Percentiles rank a stretch among this genome's conserved stretches.
Conservation (phyloP, 2,329 filamentous ascomycete genomes). For the Colletotrichum sp. region DNA sequence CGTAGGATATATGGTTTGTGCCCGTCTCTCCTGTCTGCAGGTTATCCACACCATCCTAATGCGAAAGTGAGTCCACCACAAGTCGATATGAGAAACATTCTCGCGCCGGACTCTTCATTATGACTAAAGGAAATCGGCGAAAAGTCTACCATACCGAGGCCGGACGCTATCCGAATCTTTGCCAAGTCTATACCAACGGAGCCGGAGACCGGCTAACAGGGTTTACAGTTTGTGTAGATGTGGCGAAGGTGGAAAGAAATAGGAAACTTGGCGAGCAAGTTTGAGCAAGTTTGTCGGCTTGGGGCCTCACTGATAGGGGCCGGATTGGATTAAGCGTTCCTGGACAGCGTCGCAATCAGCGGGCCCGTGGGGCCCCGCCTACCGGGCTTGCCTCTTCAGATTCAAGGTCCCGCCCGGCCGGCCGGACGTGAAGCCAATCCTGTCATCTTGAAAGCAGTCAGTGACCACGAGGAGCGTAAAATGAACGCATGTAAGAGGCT, state of each 20-base stretch:
- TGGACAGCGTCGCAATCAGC: slow-evolving; percentile 27
- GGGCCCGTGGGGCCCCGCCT: slow-evolving; percentile 30
- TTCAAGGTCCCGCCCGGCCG: neutral
- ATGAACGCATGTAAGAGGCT: neutral
- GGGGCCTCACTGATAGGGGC: neutral
- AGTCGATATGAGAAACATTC: neutral
- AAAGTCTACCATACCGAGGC: neutral
- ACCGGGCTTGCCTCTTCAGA: neutral
- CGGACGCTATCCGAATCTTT: neutral
- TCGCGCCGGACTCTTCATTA: neutral
- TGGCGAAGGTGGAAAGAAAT: neutral
- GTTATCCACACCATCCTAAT: neutral
- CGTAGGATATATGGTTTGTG: neutral
- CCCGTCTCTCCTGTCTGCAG: neutral
- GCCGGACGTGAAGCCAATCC: neutral
- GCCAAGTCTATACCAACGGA: neutral
- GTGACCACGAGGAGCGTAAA: neutral
- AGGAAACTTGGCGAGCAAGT: neutral
- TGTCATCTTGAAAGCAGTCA: neutral
- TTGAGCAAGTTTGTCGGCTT: neutral
- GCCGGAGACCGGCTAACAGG: neutral
- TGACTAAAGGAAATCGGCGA: neutral
- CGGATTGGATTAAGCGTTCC: neutral
- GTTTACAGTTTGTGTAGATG: neutral
- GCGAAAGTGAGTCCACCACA: neutral